These are phyloP conservation scores for Podaxis carcinomalis DNA, from an alignment of 768 basidiomycete genomes.

Conservation along the genomic window DNA sequence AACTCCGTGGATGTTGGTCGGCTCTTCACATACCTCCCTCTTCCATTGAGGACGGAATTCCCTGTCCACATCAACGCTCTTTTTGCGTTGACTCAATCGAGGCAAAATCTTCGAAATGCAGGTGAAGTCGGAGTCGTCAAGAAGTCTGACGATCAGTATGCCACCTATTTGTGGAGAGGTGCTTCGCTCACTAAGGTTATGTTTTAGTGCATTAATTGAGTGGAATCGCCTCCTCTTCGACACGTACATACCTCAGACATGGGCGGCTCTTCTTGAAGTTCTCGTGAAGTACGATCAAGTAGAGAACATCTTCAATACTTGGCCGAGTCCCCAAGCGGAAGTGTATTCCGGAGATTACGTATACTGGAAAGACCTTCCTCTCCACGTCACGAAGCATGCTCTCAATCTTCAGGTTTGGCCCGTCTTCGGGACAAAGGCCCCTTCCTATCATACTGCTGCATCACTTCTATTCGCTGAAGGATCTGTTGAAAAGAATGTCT, in stretches of 20 bases:
- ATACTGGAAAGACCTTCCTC: conserved; percentile 34
- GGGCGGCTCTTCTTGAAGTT: conserved; percentile 31
- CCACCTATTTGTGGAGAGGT: background rate
- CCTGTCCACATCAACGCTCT: conserved; percentile 41
- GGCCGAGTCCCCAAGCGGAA: conserved; percentile 31
- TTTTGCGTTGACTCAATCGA: conserved; percentile 40
- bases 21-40: conserved; percentile 45
- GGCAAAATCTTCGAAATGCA: conserved; percentile 41
- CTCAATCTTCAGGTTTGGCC: conserved; percentile 33
- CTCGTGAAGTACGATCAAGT: conserved; percentile 20
- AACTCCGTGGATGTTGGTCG: conserved; percentile 24
- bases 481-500: conserved; percentile 10
- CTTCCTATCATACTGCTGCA: conserved; percentile 2
- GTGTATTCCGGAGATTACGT: conserved; percentile 33
- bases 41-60: conserved; percentile 42
- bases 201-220: conserved; percentile 34
- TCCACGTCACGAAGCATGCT: conserved; percentile 23
- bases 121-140: conserved; percentile 33
- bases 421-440: conserved; percentile 15
- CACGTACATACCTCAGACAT: conserved; percentile 39
- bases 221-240: conserved; percentile 48
- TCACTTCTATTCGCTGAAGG: conserved; percentile 22
- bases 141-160: conserved; percentile 39
- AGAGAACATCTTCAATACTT: conserved; percentile 30
- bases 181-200: background rate